These are phyloP conservation scores for Russula ochroleuca DNA, from an alignment of 768 basidiomycete genomes.

Conservation along the genomic window DNA sequence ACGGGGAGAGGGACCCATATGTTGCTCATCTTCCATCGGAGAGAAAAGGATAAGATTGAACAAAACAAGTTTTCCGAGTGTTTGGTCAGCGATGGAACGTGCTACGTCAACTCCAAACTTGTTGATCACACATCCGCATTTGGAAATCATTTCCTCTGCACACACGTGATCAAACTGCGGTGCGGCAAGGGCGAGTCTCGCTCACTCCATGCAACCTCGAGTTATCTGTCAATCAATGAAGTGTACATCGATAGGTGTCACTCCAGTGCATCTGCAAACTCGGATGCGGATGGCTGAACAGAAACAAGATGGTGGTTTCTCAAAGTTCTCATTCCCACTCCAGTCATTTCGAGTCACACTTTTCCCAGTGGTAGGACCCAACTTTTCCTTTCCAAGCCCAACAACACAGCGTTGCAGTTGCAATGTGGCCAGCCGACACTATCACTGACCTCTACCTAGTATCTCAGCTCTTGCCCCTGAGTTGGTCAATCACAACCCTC, in stretches of 20 bases:
- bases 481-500: background rate
- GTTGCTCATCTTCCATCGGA: constrained; percentile 39
- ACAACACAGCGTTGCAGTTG: too few species aligned
- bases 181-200: too few species aligned
- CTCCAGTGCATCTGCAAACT: background rate
- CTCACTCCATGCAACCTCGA: background rate
- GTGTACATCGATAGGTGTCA: background rate
- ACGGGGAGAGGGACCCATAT: constrained; percentile 56
- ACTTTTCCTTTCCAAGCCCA: too few species aligned
- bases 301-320: background rate
- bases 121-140: background rate
- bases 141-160: too few species aligned
- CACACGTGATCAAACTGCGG: background rate
- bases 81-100: background rate
- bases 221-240: background rate
- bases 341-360: background rate
- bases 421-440: background rate
- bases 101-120: too few species aligned
- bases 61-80: background rate
- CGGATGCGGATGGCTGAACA: background rate
- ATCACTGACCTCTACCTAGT: background rate
- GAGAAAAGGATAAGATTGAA: background rate
- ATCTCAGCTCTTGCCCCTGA: background rate
- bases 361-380: background rate
- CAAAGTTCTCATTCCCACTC: too few species aligned